Base-by-base conservation (phyloP, 1,284 basidiomycete genomes). In the Filobasidium uniguttulatum region DNA sequence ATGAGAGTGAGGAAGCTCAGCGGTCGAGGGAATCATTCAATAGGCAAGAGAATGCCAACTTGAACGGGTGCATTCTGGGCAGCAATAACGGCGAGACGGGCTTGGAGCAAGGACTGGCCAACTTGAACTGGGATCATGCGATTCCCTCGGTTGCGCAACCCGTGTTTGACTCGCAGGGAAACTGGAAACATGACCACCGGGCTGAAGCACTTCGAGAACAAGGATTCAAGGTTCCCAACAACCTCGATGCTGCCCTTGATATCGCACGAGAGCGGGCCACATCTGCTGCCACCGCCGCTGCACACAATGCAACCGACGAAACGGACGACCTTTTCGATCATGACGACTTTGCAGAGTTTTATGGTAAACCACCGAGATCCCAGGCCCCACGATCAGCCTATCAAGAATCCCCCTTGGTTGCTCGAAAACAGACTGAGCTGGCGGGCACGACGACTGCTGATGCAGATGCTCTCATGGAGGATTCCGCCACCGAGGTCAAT, bases 301-400 rank as follows among this genome's bases (percentile, higher is more conserved):
- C n/a, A n/a, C n/a, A 38, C 14, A 23, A 23, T 8, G 22, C 20
- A 2, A 12, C 12, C 30, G n/a, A 25, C 2, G 43, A 34, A 35
- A 8, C 2, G 4, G 53, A 55, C 6, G 53, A 45, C n/a, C n/a
- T n/a, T 15, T 50, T 49, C 29, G 53, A 50, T 20, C 38, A 46
- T 17, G 53, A 40, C 8, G 46, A 35, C 7, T 55, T 55, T 31
- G 41, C 45, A 15, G 49, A 43, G 9, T 55, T 51, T 33, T 55
- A 55, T 26, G 53, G 53, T 10, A 36, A 44, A 23, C 44, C 53
- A 5, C 38, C 20, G 28, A 38, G 43, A 25, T 22, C 37, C 5
- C 35, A 43, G 20, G 25, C 37, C 15, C 47, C 12, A 26, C n/a
- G 23, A 9, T 40, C 26, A 19, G 47, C 37, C 3, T n/a, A 34